Percentiles rank a stretch among this genome's conserved stretches.
phyloP scores from a whole-genome alignment of 163 green algal genomes.

The Prototheca stagnorum region DNA sequence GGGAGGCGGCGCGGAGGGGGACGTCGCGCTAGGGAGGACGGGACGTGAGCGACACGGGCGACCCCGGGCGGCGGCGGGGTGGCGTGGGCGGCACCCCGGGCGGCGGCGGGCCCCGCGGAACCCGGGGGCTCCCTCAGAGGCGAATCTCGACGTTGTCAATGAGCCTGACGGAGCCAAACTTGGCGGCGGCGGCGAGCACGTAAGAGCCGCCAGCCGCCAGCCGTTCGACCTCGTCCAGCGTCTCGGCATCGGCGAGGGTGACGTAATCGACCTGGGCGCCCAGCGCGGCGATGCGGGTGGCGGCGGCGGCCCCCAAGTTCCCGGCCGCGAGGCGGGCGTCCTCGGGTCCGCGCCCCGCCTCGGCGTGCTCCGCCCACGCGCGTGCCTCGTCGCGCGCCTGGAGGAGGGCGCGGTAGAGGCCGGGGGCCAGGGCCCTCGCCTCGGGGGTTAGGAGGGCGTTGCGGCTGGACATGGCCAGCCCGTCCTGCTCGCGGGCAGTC shows the following conservation, averaged over 20 bases:
- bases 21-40: too few species aligned
- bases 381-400: not conserved
- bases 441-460: slow-evolving; percentile 55
- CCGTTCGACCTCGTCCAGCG: slow-evolving; percentile 14
- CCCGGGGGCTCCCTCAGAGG: not conserved
- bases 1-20: too few species aligned
- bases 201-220: slow-evolving; percentile 8
- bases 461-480: slow-evolving; percentile 78
- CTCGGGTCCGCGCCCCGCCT: not conserved
- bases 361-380: not conserved
- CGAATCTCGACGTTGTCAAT: slow-evolving; percentile 71
- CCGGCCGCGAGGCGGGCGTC: not conserved
- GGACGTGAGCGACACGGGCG: not conserved
- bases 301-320: not conserved
- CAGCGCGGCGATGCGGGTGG: not conserved
- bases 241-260: slow-evolving; percentile 45
- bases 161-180: slow-evolving; percentile 59
- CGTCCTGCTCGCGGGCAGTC: slow-evolving; percentile 59
- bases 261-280: slow-evolving; percentile 54
- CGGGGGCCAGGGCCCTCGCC: slow-evolving; percentile 23
- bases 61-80: not conserved
- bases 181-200: slow-evolving; percentile 56
- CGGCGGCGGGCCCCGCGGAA: too few species aligned
- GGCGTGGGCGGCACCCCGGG: not conserved
- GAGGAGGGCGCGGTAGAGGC: slow-evolving; percentile 38